Conservation (phyloP, 2,329 filamentous ascomycete species). For the Raffaelea ambrosiae region DNA sequence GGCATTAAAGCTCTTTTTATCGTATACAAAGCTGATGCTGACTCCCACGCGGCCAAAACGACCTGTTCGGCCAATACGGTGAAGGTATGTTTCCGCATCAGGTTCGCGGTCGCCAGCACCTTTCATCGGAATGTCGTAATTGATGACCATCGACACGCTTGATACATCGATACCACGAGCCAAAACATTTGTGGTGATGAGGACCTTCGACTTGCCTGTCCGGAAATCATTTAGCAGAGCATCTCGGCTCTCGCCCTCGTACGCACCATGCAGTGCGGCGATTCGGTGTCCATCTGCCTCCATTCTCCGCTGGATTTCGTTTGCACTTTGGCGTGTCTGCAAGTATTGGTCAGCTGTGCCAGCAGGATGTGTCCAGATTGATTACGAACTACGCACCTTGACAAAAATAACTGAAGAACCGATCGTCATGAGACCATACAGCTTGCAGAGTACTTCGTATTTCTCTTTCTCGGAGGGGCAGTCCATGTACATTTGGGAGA, state of each 20-base stretch:
- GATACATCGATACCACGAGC: constrained; percentile 90
- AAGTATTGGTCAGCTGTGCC: background rate
- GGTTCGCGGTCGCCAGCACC: constrained; percentile 70
- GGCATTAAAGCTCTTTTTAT: constrained; percentile 70
- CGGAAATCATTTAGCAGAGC: constrained; percentile 80
- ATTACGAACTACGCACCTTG: constrained; percentile 47
- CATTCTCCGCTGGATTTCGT: constrained; percentile 80
- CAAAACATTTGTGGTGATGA: constrained; percentile 95
- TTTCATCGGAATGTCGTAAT: constrained; percentile 81
- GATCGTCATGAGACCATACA: constrained; percentile 94
- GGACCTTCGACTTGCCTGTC: constrained; percentile 78
- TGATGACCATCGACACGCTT: constrained; percentile 95
- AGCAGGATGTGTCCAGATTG: no score
- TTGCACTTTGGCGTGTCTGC: constrained; percentile 77
- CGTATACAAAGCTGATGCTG: constrained; percentile 88
- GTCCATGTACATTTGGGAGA: constrained; percentile 97
- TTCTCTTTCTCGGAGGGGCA: constrained; percentile 76
- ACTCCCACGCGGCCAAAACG: constrained; percentile 96
- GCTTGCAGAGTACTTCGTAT: constrained; percentile 79
- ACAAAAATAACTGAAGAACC: constrained; percentile 98
- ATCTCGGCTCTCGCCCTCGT: constrained; percentile 79
- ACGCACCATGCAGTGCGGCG: constrained; percentile 78
- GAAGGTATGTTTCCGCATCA: constrained; percentile 91
- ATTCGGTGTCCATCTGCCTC: constrained; percentile 83
- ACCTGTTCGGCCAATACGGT: constrained; percentile 94